phyloP scores from a whole-genome alignment of 805 yeast species.

The Wickerhamiella slavikovae region DNA sequence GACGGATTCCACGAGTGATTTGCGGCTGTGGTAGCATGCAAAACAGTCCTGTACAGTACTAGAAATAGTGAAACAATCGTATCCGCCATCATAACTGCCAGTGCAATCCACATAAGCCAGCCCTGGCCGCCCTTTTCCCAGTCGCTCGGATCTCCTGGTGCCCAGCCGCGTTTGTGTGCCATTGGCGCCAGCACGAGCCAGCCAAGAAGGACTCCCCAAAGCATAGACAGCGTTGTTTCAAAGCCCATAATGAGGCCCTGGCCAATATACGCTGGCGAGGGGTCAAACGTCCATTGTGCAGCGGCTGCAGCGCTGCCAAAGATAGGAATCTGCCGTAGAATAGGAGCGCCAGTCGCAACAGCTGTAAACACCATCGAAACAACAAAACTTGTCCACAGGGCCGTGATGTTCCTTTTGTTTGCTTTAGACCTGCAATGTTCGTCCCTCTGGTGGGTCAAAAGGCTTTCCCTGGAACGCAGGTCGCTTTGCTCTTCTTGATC shows the following conservation, averaged over 20 bases:
- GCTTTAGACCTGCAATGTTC: too few relatives aligned
- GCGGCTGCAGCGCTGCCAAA: slow-evolving; percentile 48
- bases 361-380: slow-evolving; percentile 58
- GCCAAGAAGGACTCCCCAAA: slow-evolving; percentile 72
- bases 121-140: slow-evolving; percentile 94
- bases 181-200: slow-evolving; percentile 86
- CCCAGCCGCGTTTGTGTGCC: slow-evolving; percentile 57
- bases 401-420: slow-evolving; percentile 31
- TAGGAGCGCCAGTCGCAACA: slow-evolving; percentile 51
- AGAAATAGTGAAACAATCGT: slow-evolving; percentile 53
- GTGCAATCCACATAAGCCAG: slow-evolving; percentile 88
- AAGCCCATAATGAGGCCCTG: slow-evolving; percentile 97
- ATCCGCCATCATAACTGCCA: slow-evolving; percentile 87
- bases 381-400: slow-evolving; percentile 38
- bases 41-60: slow-evolving; percentile 2
- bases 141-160: slow-evolving; percentile 72
- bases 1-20: neutral
- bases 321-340: slow-evolving; percentile 45
- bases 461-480: neutral
- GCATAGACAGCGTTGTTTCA: slow-evolving; percentile 77
- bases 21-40: slow-evolving; percentile 1
- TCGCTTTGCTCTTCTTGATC: neutral
- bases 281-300: slow-evolving; percentile 77
- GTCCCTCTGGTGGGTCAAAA: slow-evolving; percentile 1
- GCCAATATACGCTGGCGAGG: slow-evolving; percentile 93